Percentiles rank a stretch among this genome's conserved stretches.
Evolutionary conservation across 495 filamentous ascomycete genomes (phyloP).

Genomic region (Penicillium arizonense): DNA sequence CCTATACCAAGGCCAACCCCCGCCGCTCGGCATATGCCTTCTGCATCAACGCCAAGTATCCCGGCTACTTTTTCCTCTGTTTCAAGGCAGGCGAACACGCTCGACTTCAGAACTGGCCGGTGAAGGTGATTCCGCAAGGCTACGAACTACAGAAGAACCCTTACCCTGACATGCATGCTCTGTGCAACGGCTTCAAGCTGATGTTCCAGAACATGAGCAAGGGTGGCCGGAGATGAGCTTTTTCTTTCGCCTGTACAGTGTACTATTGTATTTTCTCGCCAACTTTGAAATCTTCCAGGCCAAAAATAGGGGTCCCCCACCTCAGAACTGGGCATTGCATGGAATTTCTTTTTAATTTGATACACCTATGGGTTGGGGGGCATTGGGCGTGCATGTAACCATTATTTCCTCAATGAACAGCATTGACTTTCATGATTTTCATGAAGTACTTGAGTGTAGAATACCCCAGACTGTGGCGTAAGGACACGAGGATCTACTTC

Average conservation of each 20-base stretch:
- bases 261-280: slow-evolving; percentile 18
- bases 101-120: slow-evolving; percentile 72
- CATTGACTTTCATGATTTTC: too few species aligned
- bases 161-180: slow-evolving; percentile 89
- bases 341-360: slow-evolving; percentile 23
- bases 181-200: slow-evolving; percentile 86
- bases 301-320: slow-evolving; percentile 13
- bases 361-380: slow-evolving; percentile 23
- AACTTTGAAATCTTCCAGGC: slow-evolving; percentile 2
- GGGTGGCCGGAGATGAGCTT: slow-evolving; percentile 26
- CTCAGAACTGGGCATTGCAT: slow-evolving; percentile 19
- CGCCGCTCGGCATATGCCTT: slow-evolving; percentile 91
- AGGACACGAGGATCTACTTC: not conserved
- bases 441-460: too few species aligned
- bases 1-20: slow-evolving; percentile 94
- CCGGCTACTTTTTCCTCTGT: slow-evolving; percentile 92
- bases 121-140: slow-evolving; percentile 85
- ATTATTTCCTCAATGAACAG: slow-evolving; percentile 15
- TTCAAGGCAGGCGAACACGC: slow-evolving; percentile 86
- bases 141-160: slow-evolving; percentile 83
- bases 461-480: too few species aligned
- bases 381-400: slow-evolving; percentile 20
- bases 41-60: slow-evolving; percentile 86
- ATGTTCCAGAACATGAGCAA: slow-evolving; percentile 56
- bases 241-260: slow-evolving; percentile 22